Evolutionary conservation across 2,329 filamentous ascomycete species (phyloP), one percentile per base, ranked within the genome.

Genomic region (Fusarium nisikadoi): DNA sequence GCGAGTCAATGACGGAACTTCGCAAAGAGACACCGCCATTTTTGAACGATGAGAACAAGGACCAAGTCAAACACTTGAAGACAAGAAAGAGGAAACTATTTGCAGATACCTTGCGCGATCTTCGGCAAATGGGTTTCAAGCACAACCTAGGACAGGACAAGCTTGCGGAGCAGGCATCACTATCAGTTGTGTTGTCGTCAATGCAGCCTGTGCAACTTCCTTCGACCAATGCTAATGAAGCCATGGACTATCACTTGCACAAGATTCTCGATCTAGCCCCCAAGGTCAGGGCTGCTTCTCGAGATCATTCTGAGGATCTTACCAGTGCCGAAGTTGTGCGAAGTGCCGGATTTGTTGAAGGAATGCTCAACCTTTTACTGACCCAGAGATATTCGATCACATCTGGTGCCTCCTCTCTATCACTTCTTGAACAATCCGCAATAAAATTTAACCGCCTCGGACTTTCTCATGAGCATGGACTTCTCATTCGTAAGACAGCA

Each of bases 71-170:
- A 81, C 94, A 98, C 80, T 89, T 98, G 74, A 98, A 98, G 84
- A 91, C 90, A 6, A 89, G 94, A 76, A 99, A 99, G 83, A 90
- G 94, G 46, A 95, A 94, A 75, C 87, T 98, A 19, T 96, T 97
- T 76, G 93, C 94, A 2, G 95, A 98, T 75, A 95, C 93, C 0
- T 84, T 99, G 71, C 95, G 93, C 77, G 89, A 91, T 27, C 84
- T 98, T 33, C 90, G 94, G 39, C 89, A 92, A 63, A 98, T 99
- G 95, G 96, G 96, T 8, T 89, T 99, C 75, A 92, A 92, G 75
- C 90, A 91, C 57, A 98, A 97, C 78, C 85, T 97, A 20, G 90
- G 92, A 72, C 91, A 90, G 19, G 90, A 93, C 77, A 86, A 92
- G 46, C 85, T 98, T 23, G 87, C 88, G 42, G 89, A 90, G 58